Percentiles rank a stretch among this genome's conserved stretches.
These are phyloP conservation scores for Umbelopsis sp. DNA, from an alignment of 192 early-diverging fungal species.

Conservation along the genomic window DNA sequence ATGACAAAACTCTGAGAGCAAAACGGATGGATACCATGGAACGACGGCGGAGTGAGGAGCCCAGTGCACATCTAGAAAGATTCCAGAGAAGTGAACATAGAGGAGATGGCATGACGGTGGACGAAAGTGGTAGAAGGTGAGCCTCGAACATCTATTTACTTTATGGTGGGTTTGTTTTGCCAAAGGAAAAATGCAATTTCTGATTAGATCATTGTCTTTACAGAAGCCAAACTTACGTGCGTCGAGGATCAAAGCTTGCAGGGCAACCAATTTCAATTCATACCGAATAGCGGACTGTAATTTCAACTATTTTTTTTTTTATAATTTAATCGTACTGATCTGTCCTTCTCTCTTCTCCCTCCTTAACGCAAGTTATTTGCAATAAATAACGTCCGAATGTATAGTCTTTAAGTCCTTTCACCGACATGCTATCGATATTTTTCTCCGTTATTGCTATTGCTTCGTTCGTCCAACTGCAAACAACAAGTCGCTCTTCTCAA, in stretches of 20 bases:
- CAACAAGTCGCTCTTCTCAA: not conserved
- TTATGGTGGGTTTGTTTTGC: too few relatives aligned
- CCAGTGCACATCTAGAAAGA: slow-evolving; percentile 6
- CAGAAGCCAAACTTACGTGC: slow-evolving; percentile 2
- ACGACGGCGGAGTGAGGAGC: slow-evolving; percentile 34
- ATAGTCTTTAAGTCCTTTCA: not conserved
- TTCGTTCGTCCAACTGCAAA: not conserved
- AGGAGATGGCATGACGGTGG: not conserved
- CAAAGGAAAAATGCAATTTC: not conserved
- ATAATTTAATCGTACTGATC: too few relatives aligned
- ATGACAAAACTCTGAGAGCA: not conserved
- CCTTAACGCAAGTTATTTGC: slow-evolving; percentile 1
- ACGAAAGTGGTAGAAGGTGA: slow-evolving; percentile 12
- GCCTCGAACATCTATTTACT: not conserved
- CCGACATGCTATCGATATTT: not conserved
- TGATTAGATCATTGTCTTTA: not conserved
- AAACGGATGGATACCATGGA: not conserved
- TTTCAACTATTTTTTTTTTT: not conserved
- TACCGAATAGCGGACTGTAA: slow-evolving; percentile 1
- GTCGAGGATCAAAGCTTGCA: slow-evolving; percentile 17
- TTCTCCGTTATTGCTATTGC: slow-evolving; percentile 1
- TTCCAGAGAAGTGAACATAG: slow-evolving; percentile 17
- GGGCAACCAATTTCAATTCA: slow-evolving; percentile 15
- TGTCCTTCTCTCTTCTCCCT: not conserved
- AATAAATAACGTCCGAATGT: slow-evolving; percentile 4